phyloP scores from a whole-genome alignment of 73 alveolate genomes.

The Tetrahymena elliotti region DNA sequence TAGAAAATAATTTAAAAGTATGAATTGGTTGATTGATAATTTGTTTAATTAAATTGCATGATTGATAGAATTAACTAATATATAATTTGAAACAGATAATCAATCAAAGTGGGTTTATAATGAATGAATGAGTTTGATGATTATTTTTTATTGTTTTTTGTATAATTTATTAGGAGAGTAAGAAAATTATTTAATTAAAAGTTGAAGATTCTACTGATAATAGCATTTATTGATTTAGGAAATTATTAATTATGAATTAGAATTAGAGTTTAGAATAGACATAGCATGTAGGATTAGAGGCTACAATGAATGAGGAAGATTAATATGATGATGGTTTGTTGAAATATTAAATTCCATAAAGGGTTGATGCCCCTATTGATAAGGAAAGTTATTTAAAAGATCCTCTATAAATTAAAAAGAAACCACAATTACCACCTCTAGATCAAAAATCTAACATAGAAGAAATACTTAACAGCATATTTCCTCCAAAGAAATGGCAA shows the following conservation, averaged over 20 bases:
- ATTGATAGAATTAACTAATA: neutral
- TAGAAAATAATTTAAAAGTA: too few species aligned
- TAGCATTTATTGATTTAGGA: neutral
- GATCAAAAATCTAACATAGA: constrained; percentile 38
- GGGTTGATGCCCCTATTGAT: neutral
- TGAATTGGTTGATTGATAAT: neutral
- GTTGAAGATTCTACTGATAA: neutral
- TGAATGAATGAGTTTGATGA: neutral
- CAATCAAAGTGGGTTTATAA: neutral
- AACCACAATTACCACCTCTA: constrained; percentile 28
- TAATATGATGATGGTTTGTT: neutral
- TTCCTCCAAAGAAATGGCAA: constrained; percentile 28
- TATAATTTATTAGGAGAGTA: neutral
- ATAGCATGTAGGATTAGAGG: neutral
- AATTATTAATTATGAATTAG: neutral
- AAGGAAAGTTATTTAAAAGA: neutral
- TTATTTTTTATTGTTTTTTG: neutral
- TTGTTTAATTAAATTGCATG: neutral
- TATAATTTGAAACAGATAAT: neutral
- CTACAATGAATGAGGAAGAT: neutral
- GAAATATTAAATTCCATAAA: neutral
- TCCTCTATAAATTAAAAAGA: constrained; percentile 5
- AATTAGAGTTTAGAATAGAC: neutral
- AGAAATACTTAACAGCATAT: constrained; percentile 29
- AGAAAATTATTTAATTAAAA: neutral